Percentiles rank a stretch among this genome's conserved stretches.
These are phyloP conservation scores for Tetrapisispora fleetii DNA, from an alignment of 805 yeast species.

Conservation along the genomic window DNA sequence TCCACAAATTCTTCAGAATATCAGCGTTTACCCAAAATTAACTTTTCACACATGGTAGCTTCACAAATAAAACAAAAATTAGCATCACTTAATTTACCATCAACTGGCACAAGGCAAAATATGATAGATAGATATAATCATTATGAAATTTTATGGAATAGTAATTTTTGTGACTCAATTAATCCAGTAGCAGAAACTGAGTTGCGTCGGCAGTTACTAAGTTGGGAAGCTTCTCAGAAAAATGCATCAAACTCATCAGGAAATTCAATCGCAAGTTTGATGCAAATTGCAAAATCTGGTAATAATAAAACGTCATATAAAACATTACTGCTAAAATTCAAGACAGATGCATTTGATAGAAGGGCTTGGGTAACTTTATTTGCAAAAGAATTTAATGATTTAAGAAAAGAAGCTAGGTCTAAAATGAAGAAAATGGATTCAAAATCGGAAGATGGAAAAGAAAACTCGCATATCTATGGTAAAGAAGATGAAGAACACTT, in stretches of 20 bases:
- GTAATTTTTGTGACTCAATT: conserved; percentile 59
- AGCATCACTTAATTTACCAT: conserved; percentile 42
- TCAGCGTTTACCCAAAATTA: conserved; percentile 50
- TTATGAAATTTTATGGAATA: conserved; percentile 67
- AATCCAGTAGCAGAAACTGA: conserved; percentile 50
- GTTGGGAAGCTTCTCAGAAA: conserved; percentile 50
- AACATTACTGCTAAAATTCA: conserved; percentile 23
- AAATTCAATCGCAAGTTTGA: conserved; percentile 15
- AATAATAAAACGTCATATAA: conserved; percentile 18
- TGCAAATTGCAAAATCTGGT: conserved; percentile 34
- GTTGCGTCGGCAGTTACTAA: conserved; percentile 44
- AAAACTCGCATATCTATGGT: background rate
- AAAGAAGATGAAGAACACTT: background rate
- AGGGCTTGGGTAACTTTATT: conserved; percentile 36
- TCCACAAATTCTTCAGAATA: conserved; percentile 33
- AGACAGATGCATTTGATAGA: conserved; percentile 39
- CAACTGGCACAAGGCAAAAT: conserved; percentile 51
- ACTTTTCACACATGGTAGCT: conserved; percentile 48
- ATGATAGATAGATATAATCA: conserved; percentile 67
- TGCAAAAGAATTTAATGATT: conserved; percentile 31
- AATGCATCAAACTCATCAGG: conserved; percentile 11
- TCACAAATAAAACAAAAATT: conserved; percentile 55
- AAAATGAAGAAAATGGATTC: conserved; percentile 6
- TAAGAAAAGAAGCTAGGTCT: conserved; percentile 32
- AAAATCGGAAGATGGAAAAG: background rate